phyloP scores from a whole-genome alignment of 176 grass and related monocot genomes.

The Themeda triandra region DNA sequence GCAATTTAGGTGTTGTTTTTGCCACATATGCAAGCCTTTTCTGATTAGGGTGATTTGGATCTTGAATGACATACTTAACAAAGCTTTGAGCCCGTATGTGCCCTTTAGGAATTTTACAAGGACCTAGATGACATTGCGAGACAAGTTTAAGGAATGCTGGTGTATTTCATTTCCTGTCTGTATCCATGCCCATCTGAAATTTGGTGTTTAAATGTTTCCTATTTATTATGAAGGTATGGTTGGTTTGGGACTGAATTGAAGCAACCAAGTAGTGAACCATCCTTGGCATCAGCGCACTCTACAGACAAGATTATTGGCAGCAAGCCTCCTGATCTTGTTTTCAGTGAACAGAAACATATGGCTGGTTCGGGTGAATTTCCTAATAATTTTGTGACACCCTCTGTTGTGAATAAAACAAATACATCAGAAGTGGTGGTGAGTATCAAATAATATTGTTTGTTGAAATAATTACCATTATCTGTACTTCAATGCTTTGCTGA shows the following conservation, averaged over 20 bases:
- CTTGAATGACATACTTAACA: background rate
- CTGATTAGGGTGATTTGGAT: background rate
- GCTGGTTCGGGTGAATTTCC: conserved; percentile 26
- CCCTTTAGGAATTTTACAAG: background rate
- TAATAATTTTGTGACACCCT: conserved; percentile 34
- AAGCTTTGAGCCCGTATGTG: background rate
- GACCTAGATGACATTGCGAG: background rate
- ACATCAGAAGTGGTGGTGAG: conserved; percentile 35
- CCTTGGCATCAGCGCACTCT: conserved; percentile 24
- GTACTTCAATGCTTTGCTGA: conserved; percentile 16
- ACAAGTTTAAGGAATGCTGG: background rate
- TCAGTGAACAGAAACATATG: conserved; percentile 33
- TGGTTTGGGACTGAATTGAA: conserved; percentile 58
- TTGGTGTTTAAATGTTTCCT: background rate
- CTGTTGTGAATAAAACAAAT: conserved; percentile 19
- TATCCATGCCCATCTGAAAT: background rate
- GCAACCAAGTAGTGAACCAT: conserved; percentile 12
- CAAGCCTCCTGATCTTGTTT: conserved; percentile 21
- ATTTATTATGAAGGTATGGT: conserved; percentile 68
- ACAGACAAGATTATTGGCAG: conserved; percentile 26
- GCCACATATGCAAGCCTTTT: background rate
- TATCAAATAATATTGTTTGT: conserved; percentile 15
- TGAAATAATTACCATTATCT: conserved; percentile 4
- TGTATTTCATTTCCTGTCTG: background rate
- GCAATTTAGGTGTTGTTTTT: background rate